Base-by-base conservation (phyloP, 73 alveolate species). In the Diophrys appendiculata region DNA sequence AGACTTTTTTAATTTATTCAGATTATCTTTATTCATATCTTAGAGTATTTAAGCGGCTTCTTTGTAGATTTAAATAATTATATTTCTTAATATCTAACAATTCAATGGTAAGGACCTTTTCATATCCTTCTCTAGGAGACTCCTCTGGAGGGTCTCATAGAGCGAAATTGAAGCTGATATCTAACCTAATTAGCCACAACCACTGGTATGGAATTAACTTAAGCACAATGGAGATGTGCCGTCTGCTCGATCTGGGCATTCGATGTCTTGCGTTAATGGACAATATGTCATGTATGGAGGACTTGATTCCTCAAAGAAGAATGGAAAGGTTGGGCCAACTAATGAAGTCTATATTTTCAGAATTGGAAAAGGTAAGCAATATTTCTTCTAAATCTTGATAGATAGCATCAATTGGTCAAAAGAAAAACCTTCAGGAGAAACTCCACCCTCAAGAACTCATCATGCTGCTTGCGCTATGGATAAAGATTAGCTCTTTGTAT, bases 201-300 rank as follows among this genome's bases (percentile, higher is more conserved):
- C 95, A 33, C 78, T 94, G 65, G 87, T 92, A 76, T 94, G 98
- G 98, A 82, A 84, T 75, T 32, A 86, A 77, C 43, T 89, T 29
- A 89, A 89, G 77, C 74, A 75, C 55, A 80, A 87, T 33, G 98
- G 98, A 54, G 85, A 84, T 65, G 89, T 72, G 34, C 98, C 98
- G 28, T 56, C 92, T 65, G 83, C 96, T 29, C 70, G 98, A 75
- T 88, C 96, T 25, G 98, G 98, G 25, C 98, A 94, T 77, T 83
- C 97, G 27, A 73, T 94, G 77, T 87, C 90, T 35, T 79, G 83
- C 55, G 91, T 92, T 26, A 95, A 96, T 26, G 87, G 89, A 34
- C 30, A 69, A 73, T 92, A 92, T 43, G 89, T 94, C 69, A 72
- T 94, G 84, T 94, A 88, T 75, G 98, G 98, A 33, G 98, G 98